Evolutionary conservation across 169 alveolate genomes (phyloP).

Genomic region (Miamiensis avidus): DNA sequence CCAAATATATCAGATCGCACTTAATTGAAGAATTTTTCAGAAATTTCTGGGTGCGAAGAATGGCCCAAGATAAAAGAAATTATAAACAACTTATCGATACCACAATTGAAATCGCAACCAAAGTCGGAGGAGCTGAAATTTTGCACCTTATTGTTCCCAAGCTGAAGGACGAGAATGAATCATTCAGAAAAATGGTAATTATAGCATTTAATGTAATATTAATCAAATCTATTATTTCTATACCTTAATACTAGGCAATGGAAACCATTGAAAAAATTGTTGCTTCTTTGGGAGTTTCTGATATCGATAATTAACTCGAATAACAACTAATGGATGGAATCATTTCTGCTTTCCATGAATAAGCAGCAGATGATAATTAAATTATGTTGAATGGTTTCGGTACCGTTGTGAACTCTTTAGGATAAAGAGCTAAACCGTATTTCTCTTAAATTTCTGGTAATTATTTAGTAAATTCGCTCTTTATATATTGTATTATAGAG

Average conservation of each 20-base stretch:
- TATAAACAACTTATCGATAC: slow-evolving; percentile 96
- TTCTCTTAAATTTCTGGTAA: slow-evolving; percentile 97
- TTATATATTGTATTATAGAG: too few relatives aligned
- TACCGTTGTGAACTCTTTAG: slow-evolving; percentile 95
- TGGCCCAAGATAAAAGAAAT: slow-evolving; percentile 95
- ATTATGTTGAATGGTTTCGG: slow-evolving; percentile 97
- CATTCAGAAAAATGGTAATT: slow-evolving; percentile 94
- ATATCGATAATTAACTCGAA: slow-evolving; percentile 95
- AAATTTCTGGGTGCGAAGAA: slow-evolving; percentile 92
- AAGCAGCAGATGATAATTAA: slow-evolving; percentile 92
- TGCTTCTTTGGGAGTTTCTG: slow-evolving; percentile 93
- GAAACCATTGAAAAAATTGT: slow-evolving; percentile 97
- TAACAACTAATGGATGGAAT: slow-evolving; percentile 98
- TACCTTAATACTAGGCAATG: slow-evolving; percentile 61
- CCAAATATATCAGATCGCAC: slow-evolving; percentile 95
- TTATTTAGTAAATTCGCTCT: too few relatives aligned
- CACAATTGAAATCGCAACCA: slow-evolving; percentile 97
- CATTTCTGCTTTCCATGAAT: slow-evolving; percentile 97
- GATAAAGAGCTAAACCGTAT: slow-evolving; percentile 96
- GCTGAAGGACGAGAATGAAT: slow-evolving; percentile 93
- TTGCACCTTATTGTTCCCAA: slow-evolving; percentile 88
- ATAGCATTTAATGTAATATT: too few relatives aligned
- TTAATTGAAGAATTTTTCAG: slow-evolving; percentile 95
- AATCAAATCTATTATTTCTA: too few relatives aligned
- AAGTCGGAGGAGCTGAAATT: slow-evolving; percentile 95